These are phyloP conservation scores for Ganoderma multipileum DNA, from an alignment of 1,284 basidiomycete genomes.

Conservation along the genomic window DNA sequence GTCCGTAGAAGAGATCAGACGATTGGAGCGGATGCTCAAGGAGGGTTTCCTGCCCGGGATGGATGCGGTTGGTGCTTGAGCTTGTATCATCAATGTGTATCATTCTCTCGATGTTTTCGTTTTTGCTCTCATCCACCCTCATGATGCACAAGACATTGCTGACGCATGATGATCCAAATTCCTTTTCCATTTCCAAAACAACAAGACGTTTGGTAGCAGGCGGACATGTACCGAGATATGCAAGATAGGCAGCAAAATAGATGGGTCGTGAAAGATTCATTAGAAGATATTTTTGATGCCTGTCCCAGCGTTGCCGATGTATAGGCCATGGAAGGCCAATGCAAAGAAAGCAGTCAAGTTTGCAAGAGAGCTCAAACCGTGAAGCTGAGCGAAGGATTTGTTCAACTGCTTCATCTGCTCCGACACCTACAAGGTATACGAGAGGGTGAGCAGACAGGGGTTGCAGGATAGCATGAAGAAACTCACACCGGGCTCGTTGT, in stretches of 20 bases:
- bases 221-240: conserved; percentile 1
- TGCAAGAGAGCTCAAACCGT: conserved; percentile 72
- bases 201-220: neutral
- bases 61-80: conserved; percentile 75
- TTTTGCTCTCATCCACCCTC: conserved; percentile 28
- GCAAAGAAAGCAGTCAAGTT: conserved; percentile 70
- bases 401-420: conserved; percentile 73
- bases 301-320: conserved; percentile 63
- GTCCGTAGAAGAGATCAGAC: conserved; percentile 90
- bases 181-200: conserved; percentile 8
- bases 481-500: conserved; percentile 67
- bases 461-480: neutral
- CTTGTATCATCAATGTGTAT: conserved; percentile 35
- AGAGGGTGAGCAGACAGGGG: neutral
- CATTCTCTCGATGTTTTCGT: conserved; percentile 38
- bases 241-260: neutral
- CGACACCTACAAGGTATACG: conserved; percentile 57
- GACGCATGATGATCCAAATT: neutral
- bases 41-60: conserved; percentile 85
- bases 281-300: conserved; percentile 31
- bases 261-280: neutral
- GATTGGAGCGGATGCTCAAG: conserved; percentile 85
- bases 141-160: conserved; percentile 1
- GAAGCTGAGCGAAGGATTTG: conserved; percentile 66
- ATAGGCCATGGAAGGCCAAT: conserved; percentile 76